Evolutionary conservation across 306 rosid genomes (phyloP), one percentile per base, ranked within the genome.

Genomic region (Castanea mollissima): DNA sequence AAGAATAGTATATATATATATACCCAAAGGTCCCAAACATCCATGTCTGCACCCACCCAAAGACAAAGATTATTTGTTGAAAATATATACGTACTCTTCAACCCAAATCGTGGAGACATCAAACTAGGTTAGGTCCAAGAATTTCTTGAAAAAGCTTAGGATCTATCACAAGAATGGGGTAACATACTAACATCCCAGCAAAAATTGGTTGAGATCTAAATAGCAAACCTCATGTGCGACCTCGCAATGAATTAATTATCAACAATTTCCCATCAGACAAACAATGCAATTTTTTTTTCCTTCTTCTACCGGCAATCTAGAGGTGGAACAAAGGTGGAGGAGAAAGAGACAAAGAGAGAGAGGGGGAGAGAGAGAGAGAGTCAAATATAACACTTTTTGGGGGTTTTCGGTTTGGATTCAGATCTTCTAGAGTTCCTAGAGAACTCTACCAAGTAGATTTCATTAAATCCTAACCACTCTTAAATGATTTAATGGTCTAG

Each of bases 31-130:
- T 41, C 46, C 46, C 46, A 41, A 41, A 41, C 11, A 41, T 41
- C 46, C 46, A 86, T 89, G 85, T 76, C 62, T 73, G 70, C 76
- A 57, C 79, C 78, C 10, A 57, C 69, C 68, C 73, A 49, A 77
- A 88, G 84, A 44, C 87, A 82, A 81, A 85, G 87, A 83, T 78
- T 95, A 68, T 55, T 95, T 69, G 78, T 95, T 54, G 98, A 93
- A 81, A 95, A 92, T 79, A 89, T 83, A 77, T 97, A 95, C 72
- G 92, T 95, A 58, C 79, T 95, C 46, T 95, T 90, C 87, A 95
- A 95, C 85, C 99, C 99, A 62, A 92, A 82, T 35, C 98, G 97
- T 55, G 99, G 99, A 79, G 99, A 95, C 78, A 89, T 91, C 83
- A 95, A 92, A 87, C 92, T 92, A 29, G 99, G 96, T 55, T 78